A percentile compares a stretch with the other conserved stretches of the same genome.
Conservation (phyloP, 345 rosid genomes). For the Orychophragmus violaceus region DNA sequence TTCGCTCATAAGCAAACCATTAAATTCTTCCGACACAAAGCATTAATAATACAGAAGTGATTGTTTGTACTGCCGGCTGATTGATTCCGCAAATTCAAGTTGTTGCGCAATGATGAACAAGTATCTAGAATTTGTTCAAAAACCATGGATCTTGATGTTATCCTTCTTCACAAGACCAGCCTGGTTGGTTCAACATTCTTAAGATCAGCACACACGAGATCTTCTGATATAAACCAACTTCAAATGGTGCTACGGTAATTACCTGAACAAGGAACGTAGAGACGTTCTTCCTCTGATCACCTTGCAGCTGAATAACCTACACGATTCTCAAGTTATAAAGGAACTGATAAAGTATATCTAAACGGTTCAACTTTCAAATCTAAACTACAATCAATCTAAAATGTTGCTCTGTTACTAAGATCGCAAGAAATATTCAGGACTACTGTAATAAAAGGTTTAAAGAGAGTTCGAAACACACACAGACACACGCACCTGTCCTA, state of each 20-base stretch:
- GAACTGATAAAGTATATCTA: not conserved
- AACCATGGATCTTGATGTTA: slow-evolving; percentile 77
- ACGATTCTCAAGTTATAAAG: not conserved
- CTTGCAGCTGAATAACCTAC: slow-evolving; percentile 37
- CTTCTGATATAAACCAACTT: not conserved
- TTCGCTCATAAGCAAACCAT: slow-evolving; percentile 10
- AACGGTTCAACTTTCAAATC: not conserved
- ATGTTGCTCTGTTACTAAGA: not conserved
- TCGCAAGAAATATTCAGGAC: not conserved
- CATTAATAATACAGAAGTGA: slow-evolving; percentile 9
- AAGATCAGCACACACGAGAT: not conserved
- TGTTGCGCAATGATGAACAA: not conserved
- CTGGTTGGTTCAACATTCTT: slow-evolving; percentile 40
- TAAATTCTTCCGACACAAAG: not conserved
- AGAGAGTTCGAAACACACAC: not conserved
- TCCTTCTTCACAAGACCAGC: slow-evolving; percentile 85
- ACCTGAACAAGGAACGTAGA: slow-evolving; percentile 40
- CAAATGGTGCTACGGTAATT: not conserved
- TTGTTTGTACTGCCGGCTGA: not conserved
- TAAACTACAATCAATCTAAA: not conserved
- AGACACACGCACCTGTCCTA: slow-evolving; percentile 42
- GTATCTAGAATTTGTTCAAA: slow-evolving; percentile 27
- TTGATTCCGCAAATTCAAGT: slow-evolving; percentile 15
- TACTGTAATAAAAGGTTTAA: not conserved
- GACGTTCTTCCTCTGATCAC: slow-evolving; percentile 34